Base-by-base conservation (phyloP, 495 filamentous ascomycete genomes). In the Podospora bellae-mahoneyi region DNA sequence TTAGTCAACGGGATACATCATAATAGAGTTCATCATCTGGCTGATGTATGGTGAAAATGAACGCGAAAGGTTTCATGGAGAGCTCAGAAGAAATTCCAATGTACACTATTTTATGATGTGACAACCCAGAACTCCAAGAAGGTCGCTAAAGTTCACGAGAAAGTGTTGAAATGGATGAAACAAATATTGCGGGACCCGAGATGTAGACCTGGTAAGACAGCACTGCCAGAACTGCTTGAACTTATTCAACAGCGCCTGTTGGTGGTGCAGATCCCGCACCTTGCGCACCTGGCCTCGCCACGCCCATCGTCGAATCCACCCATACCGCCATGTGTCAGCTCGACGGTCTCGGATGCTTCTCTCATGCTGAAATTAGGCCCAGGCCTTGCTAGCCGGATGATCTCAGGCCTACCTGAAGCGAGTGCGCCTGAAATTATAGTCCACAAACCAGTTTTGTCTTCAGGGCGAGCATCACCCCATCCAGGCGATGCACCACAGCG, bases 1-100 rank as follows among this genome's bases (percentile, higher is more conserved):
- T 2, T 80, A 76, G 78, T 74, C 78, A 20, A 76, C 79, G 64
- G 78, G 78, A 4, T 81, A 78, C 66, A 73, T 79, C 20, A 71
- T 56, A 13, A 48, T 81, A 15, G 78, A 81, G 62, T 68, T 77
- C 53, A 59, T 78, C 15, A 68, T 78, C 20, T 81, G 78, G 78
- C 26, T 79, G 19, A 68, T 80, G 5, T 73, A 78, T 55, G 76
- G 76, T 5, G 15, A 60, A 6, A 34, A 69, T 1, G 64, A 34
- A 7, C 65, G 76, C 1, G 32, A 65, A 23, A 34, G 54, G 0
- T 73, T 79, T 56, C 53, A 66, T n/a, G 18, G 28, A 19, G 18
- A 68, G 0, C 32, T 74, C 13, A 18, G 30, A 5, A 9, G 9
- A 2, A 20, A 19, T 2, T 53, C 34, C 20, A 18, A 66, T 0